Conservation (phyloP, 139 green algal genomes). For the Volvox africanus region DNA sequence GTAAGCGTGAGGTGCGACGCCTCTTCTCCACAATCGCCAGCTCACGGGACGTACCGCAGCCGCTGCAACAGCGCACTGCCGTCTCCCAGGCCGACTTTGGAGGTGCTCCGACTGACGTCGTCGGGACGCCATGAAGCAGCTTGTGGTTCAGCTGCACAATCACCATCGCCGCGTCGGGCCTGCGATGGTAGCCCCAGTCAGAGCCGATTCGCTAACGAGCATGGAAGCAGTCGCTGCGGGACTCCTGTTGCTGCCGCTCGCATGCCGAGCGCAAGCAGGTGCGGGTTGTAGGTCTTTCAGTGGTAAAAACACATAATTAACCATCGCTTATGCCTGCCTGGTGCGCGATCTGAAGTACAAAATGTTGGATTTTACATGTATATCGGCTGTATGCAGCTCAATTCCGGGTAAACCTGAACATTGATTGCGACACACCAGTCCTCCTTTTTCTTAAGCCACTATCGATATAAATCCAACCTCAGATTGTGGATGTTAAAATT, state of each 20-base stretch:
- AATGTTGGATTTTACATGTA: neutral
- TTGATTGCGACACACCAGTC: neutral
- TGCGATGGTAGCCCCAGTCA: neutral
- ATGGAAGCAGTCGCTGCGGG: neutral
- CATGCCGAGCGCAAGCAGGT: neutral
- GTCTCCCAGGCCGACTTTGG: neutral
- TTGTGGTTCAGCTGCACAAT: neutral
- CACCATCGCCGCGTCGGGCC: neutral
- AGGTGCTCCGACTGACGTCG: neutral
- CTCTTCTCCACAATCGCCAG: neutral
- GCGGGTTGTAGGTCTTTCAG: neutral
- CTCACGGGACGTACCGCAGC: neutral
- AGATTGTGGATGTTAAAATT: too few species aligned
- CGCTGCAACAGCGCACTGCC: neutral
- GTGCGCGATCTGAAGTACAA: neutral
- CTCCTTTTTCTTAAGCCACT: neutral
- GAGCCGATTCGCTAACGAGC: neutral
- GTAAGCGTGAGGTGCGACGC: neutral
- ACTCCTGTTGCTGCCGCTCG: neutral
- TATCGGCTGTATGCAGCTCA: neutral
- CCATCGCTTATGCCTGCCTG: neutral
- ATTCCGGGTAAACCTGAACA: neutral
- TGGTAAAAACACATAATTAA: neutral
- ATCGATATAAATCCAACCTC: too few species aligned
- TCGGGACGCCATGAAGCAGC: neutral